phyloP scores from a whole-genome alignment of 83 land plant genomes.

The Thuja plicata region DNA sequence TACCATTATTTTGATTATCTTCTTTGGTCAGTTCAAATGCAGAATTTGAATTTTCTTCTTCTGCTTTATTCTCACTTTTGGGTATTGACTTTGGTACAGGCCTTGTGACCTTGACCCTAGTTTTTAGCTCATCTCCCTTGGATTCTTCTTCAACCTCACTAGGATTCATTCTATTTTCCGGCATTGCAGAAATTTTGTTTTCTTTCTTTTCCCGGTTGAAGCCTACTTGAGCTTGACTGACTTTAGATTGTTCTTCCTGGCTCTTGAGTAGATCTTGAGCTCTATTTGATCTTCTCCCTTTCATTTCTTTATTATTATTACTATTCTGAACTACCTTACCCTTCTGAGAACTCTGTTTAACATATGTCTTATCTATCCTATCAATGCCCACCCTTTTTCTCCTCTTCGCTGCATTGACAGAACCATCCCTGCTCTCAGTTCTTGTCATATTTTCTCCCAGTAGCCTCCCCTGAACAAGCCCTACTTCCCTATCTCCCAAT shows the following conservation, averaged over 20 bases:
- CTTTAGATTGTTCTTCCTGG: background rate
- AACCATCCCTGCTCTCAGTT: background rate
- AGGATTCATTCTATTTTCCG: background rate
- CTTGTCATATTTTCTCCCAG: background rate
- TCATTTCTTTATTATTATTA: background rate
- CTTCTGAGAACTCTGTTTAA: conserved; percentile 13
- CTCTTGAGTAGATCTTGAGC: background rate
- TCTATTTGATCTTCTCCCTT: conserved; percentile 6
- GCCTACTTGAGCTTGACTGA: background rate
- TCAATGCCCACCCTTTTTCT: conserved; percentile 1
- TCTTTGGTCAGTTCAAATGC: background rate
- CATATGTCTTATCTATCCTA: background rate
- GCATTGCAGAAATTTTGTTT: background rate
- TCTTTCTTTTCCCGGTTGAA: background rate
- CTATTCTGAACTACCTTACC: background rate
- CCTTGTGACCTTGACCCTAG: background rate
- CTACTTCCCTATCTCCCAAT: background rate
- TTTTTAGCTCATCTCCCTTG: background rate
- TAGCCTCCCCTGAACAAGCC: background rate
- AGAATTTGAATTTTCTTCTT: background rate
- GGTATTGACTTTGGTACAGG: background rate
- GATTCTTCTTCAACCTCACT: background rate
- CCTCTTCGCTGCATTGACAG: background rate
- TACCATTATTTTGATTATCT: background rate
- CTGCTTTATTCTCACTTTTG: background rate